phyloP scores from a whole-genome alignment of 129 eudicot species.

The Lactuca saligna region DNA sequence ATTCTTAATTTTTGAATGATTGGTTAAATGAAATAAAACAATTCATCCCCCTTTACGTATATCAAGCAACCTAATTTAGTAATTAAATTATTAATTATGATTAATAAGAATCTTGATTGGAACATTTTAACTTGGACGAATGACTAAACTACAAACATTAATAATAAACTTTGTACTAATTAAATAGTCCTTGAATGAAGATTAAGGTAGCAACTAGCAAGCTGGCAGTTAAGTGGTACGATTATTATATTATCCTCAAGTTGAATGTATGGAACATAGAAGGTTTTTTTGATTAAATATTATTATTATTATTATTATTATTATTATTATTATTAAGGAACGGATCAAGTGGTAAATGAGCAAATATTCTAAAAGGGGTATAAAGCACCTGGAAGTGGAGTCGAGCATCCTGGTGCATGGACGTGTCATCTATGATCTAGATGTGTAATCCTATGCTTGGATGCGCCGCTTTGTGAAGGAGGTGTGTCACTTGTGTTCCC shows the following conservation, averaged over 20 bases:
- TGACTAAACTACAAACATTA: conserved; percentile 23
- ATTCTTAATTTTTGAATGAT: conserved; percentile 9
- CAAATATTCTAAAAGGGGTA: too few species aligned
- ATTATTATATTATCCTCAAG: background rate
- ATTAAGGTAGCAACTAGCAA: conserved; percentile 29
- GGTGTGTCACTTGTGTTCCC: too few species aligned
- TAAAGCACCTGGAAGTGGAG: too few species aligned
- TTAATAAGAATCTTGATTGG: conserved; percentile 30
- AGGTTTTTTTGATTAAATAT: background rate
- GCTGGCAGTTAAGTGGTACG: conserved; percentile 22
- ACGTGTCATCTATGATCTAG: too few species aligned
- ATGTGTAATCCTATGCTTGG: too few species aligned
- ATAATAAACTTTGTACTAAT: conserved; percentile 19
- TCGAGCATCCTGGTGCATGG: too few species aligned
- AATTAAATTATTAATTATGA: conserved; percentile 8
- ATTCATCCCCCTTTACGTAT: conserved; percentile 23
- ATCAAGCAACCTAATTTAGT: conserved; percentile 22
- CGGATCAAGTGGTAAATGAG: too few species aligned
- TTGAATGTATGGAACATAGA: background rate
- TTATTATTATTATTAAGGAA: too few species aligned
- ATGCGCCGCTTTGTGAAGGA: too few species aligned
- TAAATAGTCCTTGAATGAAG: conserved; percentile 9
- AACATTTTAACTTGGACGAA: conserved; percentile 22
- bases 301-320: too few species aligned
- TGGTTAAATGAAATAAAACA: conserved; percentile 10